A percentile compares a stretch with the other conserved stretches of the same genome.
Conservation (phyloP, 805 yeast genomes). For the Scheffersomyces amazonensis region DNA sequence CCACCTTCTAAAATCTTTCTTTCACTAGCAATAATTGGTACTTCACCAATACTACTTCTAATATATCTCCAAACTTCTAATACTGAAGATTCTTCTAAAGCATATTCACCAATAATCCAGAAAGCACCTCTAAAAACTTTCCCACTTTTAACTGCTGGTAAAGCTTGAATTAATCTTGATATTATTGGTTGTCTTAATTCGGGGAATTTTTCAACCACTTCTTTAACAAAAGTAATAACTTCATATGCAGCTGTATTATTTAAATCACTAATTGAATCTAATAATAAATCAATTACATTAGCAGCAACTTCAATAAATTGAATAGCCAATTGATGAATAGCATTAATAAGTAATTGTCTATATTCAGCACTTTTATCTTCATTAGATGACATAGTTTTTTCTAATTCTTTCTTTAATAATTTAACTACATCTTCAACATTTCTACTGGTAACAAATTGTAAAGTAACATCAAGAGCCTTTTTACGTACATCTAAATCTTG, state of each 20-base stretch:
- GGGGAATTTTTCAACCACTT: constrained; percentile 90
- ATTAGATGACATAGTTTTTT: constrained; percentile 62
- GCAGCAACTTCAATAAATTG: constrained; percentile 89
- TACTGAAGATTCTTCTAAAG: constrained; percentile 65
- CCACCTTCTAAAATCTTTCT: constrained; percentile 35
- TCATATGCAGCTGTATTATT: constrained; percentile 84
- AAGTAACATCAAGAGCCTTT: constrained; percentile 82
- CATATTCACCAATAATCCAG: constrained; percentile 96
- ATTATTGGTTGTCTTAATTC: constrained; percentile 66
- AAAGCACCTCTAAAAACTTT: constrained; percentile 90
- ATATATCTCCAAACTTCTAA: constrained; percentile 85
- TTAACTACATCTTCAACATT: constrained; percentile 93
- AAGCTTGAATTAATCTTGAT: constrained; percentile 55
- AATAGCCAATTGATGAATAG: constrained; percentile 87
- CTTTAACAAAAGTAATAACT: constrained; percentile 87
- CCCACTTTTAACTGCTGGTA: constrained; percentile 74
- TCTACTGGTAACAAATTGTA: constrained; percentile 76
- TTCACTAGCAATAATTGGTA: constrained; percentile 83
- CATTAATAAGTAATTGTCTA: constrained; percentile 81
- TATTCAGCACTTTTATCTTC: constrained; percentile 85
- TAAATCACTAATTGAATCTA: constrained; percentile 84
- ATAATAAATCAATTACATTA: constrained; percentile 79
- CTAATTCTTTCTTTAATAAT: constrained; percentile 86
- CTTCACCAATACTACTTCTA: constrained; percentile 80
- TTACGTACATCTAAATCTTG: constrained; percentile 90